Evolutionary conservation across 805 yeast genomes (phyloP).

Genomic region (Kregervanrija delftensis): DNA sequence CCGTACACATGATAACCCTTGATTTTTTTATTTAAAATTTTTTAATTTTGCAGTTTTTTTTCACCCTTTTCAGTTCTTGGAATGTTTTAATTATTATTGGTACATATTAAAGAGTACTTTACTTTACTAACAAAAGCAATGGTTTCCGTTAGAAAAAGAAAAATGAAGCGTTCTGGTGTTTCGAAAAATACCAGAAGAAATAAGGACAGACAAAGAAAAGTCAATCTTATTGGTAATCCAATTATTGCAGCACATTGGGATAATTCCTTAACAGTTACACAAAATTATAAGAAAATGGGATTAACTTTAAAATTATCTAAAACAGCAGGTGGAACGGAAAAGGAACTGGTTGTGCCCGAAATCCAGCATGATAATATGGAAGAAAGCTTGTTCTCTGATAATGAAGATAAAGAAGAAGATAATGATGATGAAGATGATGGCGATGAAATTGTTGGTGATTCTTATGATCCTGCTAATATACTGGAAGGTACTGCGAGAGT

Average conservation of each 20-base stretch:
- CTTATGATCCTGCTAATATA: conserved; percentile 52
- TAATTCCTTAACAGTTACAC: conserved; percentile 66
- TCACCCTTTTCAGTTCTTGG: too few relatives aligned
- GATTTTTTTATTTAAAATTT: neutral
- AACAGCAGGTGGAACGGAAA: conserved; percentile 79
- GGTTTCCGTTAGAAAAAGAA: conserved; percentile 71
- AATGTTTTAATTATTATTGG: too few relatives aligned
- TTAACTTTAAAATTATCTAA: conserved; percentile 57
- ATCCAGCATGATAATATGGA: conserved; percentile 12
- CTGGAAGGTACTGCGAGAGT: conserved; percentile 77
- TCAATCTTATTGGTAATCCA: conserved; percentile 65
- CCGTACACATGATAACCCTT: neutral
- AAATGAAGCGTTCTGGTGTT: conserved; percentile 68
- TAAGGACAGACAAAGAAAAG: conserved; percentile 64
- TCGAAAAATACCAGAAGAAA: conserved; percentile 61
- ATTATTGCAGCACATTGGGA: conserved; percentile 92
- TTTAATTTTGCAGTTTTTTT: neutral
- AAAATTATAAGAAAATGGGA: conserved; percentile 82
- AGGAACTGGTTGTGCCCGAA: conserved; percentile 36
- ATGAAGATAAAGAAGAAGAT: conserved; percentile 23
- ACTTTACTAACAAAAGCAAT: conserved; percentile 12
- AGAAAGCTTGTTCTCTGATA: conserved; percentile 21
- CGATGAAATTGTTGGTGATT: conserved; percentile 29
- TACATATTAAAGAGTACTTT: too few relatives aligned
- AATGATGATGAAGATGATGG: conserved; percentile 30